phyloP scores from a whole-genome alignment of 2,329 filamentous ascomycete genomes.

The Sporothrix phasma region DNA sequence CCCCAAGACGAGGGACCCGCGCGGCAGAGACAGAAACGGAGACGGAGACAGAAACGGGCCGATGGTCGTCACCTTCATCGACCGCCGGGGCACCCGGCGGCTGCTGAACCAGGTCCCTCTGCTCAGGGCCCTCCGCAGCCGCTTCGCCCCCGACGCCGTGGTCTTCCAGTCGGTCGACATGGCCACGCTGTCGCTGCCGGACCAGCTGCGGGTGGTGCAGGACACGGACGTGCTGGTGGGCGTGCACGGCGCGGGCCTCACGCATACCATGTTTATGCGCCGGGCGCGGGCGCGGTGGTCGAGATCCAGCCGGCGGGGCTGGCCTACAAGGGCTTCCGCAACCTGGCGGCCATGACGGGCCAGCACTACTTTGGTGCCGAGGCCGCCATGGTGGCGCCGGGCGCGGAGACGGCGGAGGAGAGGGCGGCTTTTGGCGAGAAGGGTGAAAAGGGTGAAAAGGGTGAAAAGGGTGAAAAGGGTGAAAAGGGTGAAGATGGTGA shows the following conservation, averaged over 20 bases:
- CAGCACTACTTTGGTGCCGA: conserved; percentile 31
- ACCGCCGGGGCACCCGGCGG: conserved; percentile 25
- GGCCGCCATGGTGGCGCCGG: conserved; percentile 14
- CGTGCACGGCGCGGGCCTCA: conserved; percentile 35
- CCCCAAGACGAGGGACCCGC: not conserved
- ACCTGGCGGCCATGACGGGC: conserved; percentile 31
- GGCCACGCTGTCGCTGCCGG: conserved; percentile 27
- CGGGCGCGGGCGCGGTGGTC: conserved; percentile 27
- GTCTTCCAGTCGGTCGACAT: conserved; percentile 27
- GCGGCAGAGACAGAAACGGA: conserved; percentile 2
- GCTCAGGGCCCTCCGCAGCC: conserved; percentile 18
- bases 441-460: not conserved
- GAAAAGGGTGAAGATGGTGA: not conserved
- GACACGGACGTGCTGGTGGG: conserved; percentile 34
- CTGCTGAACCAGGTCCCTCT: conserved; percentile 24
- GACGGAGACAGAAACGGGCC: conserved; percentile 1
- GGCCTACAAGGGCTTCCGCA: conserved; percentile 33
- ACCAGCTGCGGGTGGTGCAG: conserved; percentile 29
- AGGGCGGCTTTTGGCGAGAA: not conserved
- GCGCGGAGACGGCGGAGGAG: not conserved
- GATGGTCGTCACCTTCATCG: conserved; percentile 28
- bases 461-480: not conserved
- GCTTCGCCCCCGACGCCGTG: not conserved
- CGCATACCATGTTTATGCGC: conserved; percentile 33
- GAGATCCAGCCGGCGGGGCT: conserved; percentile 32